These are phyloP conservation scores for Penicillium decumbens DNA, from an alignment of 2,329 filamentous ascomycete genomes.

Conservation along the genomic window DNA sequence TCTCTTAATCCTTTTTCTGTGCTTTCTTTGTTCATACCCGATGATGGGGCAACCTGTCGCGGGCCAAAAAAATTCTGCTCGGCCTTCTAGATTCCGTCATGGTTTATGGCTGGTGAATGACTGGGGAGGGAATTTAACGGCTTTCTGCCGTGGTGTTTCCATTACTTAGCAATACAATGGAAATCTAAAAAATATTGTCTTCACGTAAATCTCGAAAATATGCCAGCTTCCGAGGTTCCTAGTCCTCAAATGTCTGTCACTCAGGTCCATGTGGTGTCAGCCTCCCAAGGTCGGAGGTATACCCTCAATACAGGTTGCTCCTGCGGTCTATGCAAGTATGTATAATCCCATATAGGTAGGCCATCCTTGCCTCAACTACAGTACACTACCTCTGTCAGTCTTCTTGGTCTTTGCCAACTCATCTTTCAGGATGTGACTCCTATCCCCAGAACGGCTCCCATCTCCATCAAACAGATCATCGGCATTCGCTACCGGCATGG, in stretches of 20 bases:
- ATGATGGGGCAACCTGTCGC: constrained; percentile 16
- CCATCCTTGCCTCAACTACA: constrained; percentile 14
- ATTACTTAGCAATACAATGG: constrained; percentile 11
- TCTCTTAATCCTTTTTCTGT: constrained; percentile 33
- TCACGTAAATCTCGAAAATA: not conserved
- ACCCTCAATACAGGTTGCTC: not conserved
- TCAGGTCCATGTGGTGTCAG: not conserved
- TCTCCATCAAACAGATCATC: constrained; percentile 32
- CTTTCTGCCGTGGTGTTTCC: constrained; percentile 16
- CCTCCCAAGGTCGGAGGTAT: not conserved
- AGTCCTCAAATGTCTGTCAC: not conserved
- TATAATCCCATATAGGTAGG: not conserved
- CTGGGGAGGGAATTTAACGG: constrained; percentile 12
- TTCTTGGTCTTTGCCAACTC: constrained; percentile 36
- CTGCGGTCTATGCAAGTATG: not conserved
- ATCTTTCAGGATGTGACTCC: constrained; percentile 35
- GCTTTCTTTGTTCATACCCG: constrained; percentile 22
- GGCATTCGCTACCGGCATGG: constrained; percentile 15
- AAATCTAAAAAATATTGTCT: constrained; percentile 5
- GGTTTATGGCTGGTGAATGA: constrained; percentile 6
- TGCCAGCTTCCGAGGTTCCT: not conserved
- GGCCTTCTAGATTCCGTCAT: constrained; percentile 16
- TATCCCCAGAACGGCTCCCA: constrained; percentile 36
- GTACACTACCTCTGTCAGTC: constrained; percentile 17
- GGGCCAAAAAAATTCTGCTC: constrained; percentile 24